Evolutionary conservation across 257 asterid species (phyloP).

Genomic region (Anisodus tanguticus): DNA sequence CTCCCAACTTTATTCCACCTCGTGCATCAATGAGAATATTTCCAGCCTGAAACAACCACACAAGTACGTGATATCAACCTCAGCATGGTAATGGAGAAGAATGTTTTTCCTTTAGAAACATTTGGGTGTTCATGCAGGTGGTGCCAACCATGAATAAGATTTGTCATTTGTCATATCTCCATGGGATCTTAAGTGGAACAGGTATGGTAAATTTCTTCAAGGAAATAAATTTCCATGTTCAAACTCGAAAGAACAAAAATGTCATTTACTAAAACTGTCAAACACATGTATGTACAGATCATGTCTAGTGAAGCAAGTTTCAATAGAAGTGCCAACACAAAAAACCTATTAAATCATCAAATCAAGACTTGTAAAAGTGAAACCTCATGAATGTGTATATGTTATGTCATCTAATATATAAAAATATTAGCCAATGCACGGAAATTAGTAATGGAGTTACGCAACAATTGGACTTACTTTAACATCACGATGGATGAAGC

Average conservation of each 20-base stretch:
- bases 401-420: conserved; percentile 26
- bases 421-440: not conserved
- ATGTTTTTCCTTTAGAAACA: not conserved
- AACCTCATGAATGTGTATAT: conserved; percentile 5
- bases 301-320: conserved; percentile 19
- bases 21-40: conserved; percentile 84
- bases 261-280: not conserved
- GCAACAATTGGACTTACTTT: conserved; percentile 60
- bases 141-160: not conserved
- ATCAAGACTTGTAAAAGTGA: conserved; percentile 16
- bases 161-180: conserved; percentile 5
- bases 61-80: not conserved
- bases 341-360: not conserved
- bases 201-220: conserved; percentile 16
- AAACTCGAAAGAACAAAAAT: not conserved
- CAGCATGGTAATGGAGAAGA: not conserved
- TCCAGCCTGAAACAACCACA: conserved; percentile 68
- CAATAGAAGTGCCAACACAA: conserved; percentile 14
- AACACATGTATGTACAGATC: not conserved
- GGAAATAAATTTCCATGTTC: not conserved
- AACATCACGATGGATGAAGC: conserved; percentile 96
- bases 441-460: not conserved
- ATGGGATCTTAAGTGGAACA: not conserved
- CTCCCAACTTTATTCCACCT: conserved; percentile 93
- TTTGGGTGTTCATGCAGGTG: conserved; percentile 1